A percentile compares a stretch with the other conserved stretches of the same genome.
These are phyloP conservation scores for Yamadazyma ubonensis DNA, from an alignment of 805 yeast species.

Conservation along the genomic window DNA sequence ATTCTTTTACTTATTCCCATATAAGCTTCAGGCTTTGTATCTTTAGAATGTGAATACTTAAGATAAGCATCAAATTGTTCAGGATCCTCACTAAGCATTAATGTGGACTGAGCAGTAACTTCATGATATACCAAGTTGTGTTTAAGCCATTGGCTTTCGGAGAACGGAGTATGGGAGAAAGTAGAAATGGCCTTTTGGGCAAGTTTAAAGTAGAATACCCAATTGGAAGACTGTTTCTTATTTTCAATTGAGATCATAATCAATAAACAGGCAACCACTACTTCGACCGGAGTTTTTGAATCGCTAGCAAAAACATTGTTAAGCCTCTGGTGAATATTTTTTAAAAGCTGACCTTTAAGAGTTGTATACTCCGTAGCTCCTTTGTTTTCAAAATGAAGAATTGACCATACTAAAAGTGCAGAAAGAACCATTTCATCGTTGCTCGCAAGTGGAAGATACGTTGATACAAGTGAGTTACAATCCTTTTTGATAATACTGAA, in stretches of 20 bases:
- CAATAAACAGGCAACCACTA: conserved; percentile 6
- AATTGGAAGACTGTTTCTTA: conserved; percentile 4
- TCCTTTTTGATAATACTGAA: conserved; percentile 5
- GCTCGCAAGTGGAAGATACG: conserved; percentile 8
- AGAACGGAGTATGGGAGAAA: neutral
- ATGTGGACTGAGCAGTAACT: conserved; percentile 3
- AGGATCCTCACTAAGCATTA: conserved; percentile 2
- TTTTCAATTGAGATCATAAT: conserved; percentile 11
- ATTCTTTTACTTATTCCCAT: conserved; percentile 6
- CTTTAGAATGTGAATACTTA: neutral
- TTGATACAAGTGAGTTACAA: conserved; percentile 5
- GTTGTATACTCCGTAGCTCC: conserved; percentile 1
- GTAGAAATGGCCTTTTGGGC: conserved; percentile 5
- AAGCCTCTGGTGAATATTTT: neutral
- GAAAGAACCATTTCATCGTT: conserved; percentile 4
- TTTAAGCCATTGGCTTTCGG: conserved; percentile 3
- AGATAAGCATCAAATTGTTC: neutral
- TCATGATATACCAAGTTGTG: conserved; percentile 7
- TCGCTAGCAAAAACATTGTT: neutral
- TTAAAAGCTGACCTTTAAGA: conserved; percentile 3
- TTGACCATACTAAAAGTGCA: conserved; percentile 5
- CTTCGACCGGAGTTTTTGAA: neutral
- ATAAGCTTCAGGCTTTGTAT: conserved; percentile 4
- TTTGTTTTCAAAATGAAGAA: conserved; percentile 7
- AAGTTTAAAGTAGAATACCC: conserved; percentile 3